Evolutionary conservation across 106 monocot species (phyloP).

Genomic region (Allium sativum): DNA sequence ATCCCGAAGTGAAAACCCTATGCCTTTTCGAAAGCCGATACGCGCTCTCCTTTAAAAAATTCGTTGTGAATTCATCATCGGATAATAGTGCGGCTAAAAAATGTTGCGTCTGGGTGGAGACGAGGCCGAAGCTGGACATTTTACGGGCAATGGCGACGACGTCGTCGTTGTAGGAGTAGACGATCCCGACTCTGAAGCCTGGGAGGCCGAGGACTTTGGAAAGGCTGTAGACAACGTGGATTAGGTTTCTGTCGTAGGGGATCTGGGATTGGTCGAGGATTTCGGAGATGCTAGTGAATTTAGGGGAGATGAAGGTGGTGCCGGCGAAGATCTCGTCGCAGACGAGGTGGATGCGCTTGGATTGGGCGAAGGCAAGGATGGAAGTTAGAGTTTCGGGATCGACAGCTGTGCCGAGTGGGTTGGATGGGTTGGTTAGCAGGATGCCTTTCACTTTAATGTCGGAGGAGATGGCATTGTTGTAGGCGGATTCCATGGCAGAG

Average conservation of each 20-base stretch:
- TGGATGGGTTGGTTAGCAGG: constrained; percentile 54
- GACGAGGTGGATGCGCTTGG: constrained; percentile 47
- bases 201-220: constrained; percentile 71
- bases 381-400: constrained; percentile 9
- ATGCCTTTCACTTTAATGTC: constrained; percentile 44
- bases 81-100: constrained; percentile 36
- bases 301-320: constrained; percentile 12
- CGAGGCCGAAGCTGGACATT: constrained; percentile 77
- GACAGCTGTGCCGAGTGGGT: constrained; percentile 40
- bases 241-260: constrained; percentile 11
- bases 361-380: constrained; percentile 22
- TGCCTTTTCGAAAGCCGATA: constrained; percentile 24
- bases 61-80: constrained; percentile 38
- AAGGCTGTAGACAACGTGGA: constrained; percentile 65
- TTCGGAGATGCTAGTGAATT: constrained; percentile 37
- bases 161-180: constrained; percentile 66
- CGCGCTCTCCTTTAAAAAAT: constrained; percentile 23
- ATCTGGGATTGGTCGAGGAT: constrained; percentile 17
- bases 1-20: constrained; percentile 16
- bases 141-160: constrained; percentile 36
- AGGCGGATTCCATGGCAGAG: constrained; percentile 33
- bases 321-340: constrained; percentile 53
- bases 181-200: constrained; percentile 55
- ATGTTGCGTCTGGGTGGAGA: constrained; percentile 63
- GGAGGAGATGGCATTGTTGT: constrained; percentile 10